Evolutionary conservation across 192 early-diverging fungal genomes (phyloP).

Genomic region (Spizellomyces sp.): DNA sequence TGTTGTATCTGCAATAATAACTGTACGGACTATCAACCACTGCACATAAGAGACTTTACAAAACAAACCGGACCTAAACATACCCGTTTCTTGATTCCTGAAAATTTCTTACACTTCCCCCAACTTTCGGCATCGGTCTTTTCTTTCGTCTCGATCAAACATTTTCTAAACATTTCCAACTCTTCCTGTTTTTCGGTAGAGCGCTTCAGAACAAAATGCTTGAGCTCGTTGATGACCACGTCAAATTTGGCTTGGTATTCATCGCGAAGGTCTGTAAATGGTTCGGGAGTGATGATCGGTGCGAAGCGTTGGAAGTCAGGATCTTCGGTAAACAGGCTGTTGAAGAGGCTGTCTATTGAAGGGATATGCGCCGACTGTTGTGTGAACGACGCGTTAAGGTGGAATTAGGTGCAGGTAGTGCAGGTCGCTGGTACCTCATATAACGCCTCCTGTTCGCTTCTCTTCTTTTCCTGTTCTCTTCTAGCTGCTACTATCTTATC

Average conservation of each 20-base stretch:
- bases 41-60: not conserved
- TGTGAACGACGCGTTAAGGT: not conserved
- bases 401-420: not conserved
- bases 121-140: conserved; percentile 53
- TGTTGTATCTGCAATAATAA: conserved; percentile 46
- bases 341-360: conserved; percentile 56
- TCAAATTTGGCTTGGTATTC: conserved; percentile 64
- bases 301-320: conserved; percentile 52
- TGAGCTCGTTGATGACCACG: conserved; percentile 55
- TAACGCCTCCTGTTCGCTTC: conserved; percentile 42
- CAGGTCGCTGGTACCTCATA: conserved; percentile 35
- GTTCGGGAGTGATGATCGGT: conserved; percentile 40
- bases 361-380: conserved; percentile 55
- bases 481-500: conserved; percentile 52
- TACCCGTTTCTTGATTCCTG: conserved; percentile 59
- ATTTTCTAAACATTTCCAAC: conserved; percentile 38
- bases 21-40: conserved; percentile 21
- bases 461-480: conserved; percentile 43
- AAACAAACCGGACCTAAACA: not conserved
- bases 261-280: conserved; percentile 50
- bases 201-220: conserved; percentile 51
- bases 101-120: conserved; percentile 44
- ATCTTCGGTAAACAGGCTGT: conserved; percentile 57
- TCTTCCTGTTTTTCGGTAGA: conserved; percentile 52
- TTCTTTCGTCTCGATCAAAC: conserved; percentile 40